These are phyloP conservation scores for Dimargaris verticillata DNA, from an alignment of 192 early-diverging fungal genomes.

Conservation along the genomic window DNA sequence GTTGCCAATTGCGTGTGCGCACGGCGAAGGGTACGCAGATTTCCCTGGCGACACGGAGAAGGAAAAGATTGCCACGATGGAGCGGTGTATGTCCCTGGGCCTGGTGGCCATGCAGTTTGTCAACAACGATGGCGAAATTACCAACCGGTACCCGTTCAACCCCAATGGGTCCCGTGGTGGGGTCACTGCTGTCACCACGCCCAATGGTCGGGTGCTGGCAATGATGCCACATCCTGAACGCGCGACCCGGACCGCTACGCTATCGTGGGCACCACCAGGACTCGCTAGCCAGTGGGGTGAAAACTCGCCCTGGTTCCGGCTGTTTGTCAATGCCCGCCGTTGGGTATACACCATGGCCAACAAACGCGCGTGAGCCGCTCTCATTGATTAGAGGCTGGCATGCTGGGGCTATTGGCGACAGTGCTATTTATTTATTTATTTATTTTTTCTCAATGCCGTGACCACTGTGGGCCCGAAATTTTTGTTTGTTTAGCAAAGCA, in stretches of 20 bases:
- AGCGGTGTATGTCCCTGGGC: slow-evolving; percentile 28
- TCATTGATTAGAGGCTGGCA: too few relatives aligned
- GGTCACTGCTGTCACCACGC: slow-evolving; percentile 70
- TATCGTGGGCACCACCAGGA: slow-evolving; percentile 65
- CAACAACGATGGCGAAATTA: slow-evolving; percentile 61
- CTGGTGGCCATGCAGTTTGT: slow-evolving; percentile 63
- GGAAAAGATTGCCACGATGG: slow-evolving; percentile 13
- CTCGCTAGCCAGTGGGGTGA: slow-evolving; percentile 41
- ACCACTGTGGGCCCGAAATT: too few relatives aligned
- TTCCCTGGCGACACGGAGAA: slow-evolving; percentile 27
- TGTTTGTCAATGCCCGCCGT: slow-evolving; percentile 83
- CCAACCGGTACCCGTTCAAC: slow-evolving; percentile 84
- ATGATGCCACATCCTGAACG: slow-evolving; percentile 99
- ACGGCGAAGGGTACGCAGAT: slow-evolving; percentile 89
- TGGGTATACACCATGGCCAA: slow-evolving; percentile 45
- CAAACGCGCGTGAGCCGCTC: neutral
- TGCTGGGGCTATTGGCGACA: too few relatives aligned
- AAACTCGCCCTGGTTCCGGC: slow-evolving; percentile 72
- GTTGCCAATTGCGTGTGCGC: slow-evolving; percentile 88
- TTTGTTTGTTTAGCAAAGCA: too few relatives aligned
- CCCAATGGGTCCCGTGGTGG: slow-evolving; percentile 85
- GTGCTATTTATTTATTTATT: too few relatives aligned
- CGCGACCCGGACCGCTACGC: slow-evolving; percentile 61
- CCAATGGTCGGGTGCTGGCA: slow-evolving; percentile 75
- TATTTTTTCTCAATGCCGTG: too few relatives aligned